Conservation (phyloP, 495 filamentous ascomycete species). For the Massariosphaeria phaeospora region DNA sequence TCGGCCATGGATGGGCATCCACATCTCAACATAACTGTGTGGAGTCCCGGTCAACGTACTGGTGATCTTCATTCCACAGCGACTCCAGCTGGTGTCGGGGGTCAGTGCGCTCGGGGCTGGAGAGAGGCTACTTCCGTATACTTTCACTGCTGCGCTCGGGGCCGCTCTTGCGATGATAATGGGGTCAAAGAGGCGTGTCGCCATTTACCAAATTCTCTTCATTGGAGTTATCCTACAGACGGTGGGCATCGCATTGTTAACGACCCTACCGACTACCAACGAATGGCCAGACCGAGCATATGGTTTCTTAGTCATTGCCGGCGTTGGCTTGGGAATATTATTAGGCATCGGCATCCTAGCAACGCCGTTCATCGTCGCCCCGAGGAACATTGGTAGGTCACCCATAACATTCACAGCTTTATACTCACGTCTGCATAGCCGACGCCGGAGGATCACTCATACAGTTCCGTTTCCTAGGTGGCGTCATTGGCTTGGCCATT, state of each 20-base stretch:
- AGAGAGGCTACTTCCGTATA: constrained; percentile 8
- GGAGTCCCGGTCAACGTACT: constrained; percentile 22
- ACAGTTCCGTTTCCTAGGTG: constrained; percentile 19
- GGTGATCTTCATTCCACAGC: constrained; percentile 15
- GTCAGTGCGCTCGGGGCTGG: constrained; percentile 6
- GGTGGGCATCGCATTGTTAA: constrained; percentile 1
- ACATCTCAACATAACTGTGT: constrained; percentile 12
- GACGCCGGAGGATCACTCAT: constrained; percentile 6
- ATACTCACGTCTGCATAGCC: constrained; percentile 1
- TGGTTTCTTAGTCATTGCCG: constrained; percentile 6
- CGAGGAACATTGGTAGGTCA: not conserved
- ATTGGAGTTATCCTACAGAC: constrained; percentile 3
- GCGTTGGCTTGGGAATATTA: constrained; percentile 7
- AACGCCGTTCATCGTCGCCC: not conserved
- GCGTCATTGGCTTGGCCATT: constrained; percentile 20
- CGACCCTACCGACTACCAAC: constrained; percentile 2
- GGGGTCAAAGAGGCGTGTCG: constrained; percentile 6
- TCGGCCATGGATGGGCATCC: constrained; percentile 16
- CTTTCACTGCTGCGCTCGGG: constrained; percentile 6
- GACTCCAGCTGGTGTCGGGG: constrained; percentile 16
- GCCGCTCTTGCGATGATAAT: constrained; percentile 5
- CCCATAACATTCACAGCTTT: not conserved
- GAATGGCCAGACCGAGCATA: constrained; percentile 8
- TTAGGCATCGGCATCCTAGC: constrained; percentile 9
- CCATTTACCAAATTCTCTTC: not conserved